Base-by-base conservation (phyloP, 2,329 filamentous ascomycete species). In the Zymoseptoria pseudotritici region DNA sequence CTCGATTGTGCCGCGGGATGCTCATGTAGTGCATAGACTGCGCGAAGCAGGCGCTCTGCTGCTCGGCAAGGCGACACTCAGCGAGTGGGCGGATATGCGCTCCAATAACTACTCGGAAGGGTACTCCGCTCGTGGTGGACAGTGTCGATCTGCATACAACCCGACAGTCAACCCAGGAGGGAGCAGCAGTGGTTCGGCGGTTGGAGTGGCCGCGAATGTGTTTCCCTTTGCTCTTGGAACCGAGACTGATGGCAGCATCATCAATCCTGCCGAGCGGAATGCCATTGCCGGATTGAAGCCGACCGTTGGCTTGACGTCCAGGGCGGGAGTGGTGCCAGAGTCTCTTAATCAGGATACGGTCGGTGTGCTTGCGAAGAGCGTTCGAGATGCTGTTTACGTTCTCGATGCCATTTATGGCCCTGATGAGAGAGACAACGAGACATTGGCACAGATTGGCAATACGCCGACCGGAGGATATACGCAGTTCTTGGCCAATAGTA, bases 81-180 rank as follows among this genome's bases (percentile, higher is more conserved):
- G 82, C 63, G 88, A 92, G 71, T 91, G 88, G 87, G 88, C 88
- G 0, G 83, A 86, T 61, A 88, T 89, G 85, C 80, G 87, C 42
- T 82, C 79, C 63, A 86, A 80, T 66, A 81, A 84, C 67, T 87
- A 88, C 70, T 86, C 84, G 0, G 85, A 88, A 70, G 87, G 86
- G 1, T 90, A 85, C 69, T 86, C 83, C 50, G 80, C 76, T 3
- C 78, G 86, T 6, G 86, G 86, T 21, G 86, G 86, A 0, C 86
- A 90, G 72, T 79, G 78, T 54, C 77, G 85, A 53, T 86, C 79
- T 66, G 79, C 88, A 0, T 91, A 90, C 68, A 89, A 91, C 68
- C 73, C 89, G 19, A 86, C 85, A 0, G 75, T 83, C 6, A 87
- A 84, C 66, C 87, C 88, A 0, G 86, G 87, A 1, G 88, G 88